Conservation (phyloP, 2,329 filamentous ascomycete genomes). For the Diplodia mutila region DNA sequence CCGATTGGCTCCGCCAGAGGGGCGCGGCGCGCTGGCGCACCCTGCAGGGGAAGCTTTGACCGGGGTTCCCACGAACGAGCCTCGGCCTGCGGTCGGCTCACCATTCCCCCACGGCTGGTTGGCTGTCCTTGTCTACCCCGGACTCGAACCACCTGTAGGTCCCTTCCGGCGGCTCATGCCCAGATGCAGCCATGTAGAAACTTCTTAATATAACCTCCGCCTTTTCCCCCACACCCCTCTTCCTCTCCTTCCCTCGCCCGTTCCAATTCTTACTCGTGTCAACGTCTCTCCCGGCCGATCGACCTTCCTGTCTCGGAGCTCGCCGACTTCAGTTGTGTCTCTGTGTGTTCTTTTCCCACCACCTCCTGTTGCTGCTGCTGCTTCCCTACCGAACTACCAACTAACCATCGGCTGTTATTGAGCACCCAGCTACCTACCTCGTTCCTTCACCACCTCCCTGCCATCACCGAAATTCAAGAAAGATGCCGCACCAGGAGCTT, state of each 20-base stretch:
- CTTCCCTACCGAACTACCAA: background rate
- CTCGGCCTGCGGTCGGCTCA: conserved; percentile 16
- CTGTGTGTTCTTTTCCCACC: background rate
- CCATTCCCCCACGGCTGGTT: background rate
- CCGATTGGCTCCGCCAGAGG: background rate
- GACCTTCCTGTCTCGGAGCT: conserved; percentile 13
- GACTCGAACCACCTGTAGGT: background rate
- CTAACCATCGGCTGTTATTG: background rate
- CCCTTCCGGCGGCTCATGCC: background rate
- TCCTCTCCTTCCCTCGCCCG: background rate
- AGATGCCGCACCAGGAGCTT: conserved; percentile 17
- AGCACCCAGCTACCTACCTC: background rate
- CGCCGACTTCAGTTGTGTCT: background rate
- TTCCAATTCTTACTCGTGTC: background rate
- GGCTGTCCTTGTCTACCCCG: conserved; percentile 4
- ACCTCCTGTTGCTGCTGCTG: background rate
- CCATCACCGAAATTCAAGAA: background rate
- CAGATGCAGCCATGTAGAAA: conserved; percentile 1
- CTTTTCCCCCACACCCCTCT: background rate
- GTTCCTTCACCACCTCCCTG: background rate
- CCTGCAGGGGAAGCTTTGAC: background rate
- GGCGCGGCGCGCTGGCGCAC: background rate
- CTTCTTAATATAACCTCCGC: conserved; percentile 1
- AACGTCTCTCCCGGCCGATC: background rate
- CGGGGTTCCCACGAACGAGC: background rate